Evolutionary conservation across 768 basidiomycete species (phyloP).

Genomic region (Termitomyces sp.): DNA sequence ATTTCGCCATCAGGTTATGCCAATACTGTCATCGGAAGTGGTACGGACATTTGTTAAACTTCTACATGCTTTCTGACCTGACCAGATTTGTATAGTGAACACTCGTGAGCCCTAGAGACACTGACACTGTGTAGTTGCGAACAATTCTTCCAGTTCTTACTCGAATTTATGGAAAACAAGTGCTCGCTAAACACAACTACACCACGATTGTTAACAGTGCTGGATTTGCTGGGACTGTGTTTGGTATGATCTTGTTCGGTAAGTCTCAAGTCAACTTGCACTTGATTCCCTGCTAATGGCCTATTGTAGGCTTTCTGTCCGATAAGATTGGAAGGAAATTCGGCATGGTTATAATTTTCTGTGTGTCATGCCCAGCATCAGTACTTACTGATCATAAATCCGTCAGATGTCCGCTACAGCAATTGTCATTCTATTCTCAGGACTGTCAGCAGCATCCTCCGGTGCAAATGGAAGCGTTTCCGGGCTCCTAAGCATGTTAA

Average conservation of each 20-base stretch:
- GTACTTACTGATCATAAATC: neutral
- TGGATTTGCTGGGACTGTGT: conserved; percentile 9
- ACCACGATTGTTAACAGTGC: conserved; percentile 8
- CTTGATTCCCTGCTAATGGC: neutral
- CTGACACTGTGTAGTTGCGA: too few relatives aligned
- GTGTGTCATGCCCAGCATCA: neutral
- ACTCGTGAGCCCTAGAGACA: neutral
- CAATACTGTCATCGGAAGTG: conserved; percentile 8
- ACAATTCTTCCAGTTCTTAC: neutral
- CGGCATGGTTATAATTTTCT: conserved; percentile 7
- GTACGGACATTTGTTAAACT: neutral
- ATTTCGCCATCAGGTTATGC: conserved; percentile 3
- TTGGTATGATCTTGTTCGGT: conserved; percentile 11
- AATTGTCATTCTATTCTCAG: conserved; percentile 54
- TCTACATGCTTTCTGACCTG: neutral
- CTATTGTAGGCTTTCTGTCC: conserved; percentile 1
- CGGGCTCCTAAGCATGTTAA: conserved; percentile 74
- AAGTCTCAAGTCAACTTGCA: neutral
- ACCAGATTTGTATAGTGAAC: neutral
- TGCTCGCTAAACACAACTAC: conserved; percentile 7
- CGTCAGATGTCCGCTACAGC: neutral
- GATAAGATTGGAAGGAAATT: conserved; percentile 12
- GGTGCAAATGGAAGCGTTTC: conserved; percentile 53
- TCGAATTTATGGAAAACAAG: conserved; percentile 6
- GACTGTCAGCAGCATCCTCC: conserved; percentile 79